Conservation (phyloP, 768 basidiomycete species). For the Termitomyces sp. region DNA sequence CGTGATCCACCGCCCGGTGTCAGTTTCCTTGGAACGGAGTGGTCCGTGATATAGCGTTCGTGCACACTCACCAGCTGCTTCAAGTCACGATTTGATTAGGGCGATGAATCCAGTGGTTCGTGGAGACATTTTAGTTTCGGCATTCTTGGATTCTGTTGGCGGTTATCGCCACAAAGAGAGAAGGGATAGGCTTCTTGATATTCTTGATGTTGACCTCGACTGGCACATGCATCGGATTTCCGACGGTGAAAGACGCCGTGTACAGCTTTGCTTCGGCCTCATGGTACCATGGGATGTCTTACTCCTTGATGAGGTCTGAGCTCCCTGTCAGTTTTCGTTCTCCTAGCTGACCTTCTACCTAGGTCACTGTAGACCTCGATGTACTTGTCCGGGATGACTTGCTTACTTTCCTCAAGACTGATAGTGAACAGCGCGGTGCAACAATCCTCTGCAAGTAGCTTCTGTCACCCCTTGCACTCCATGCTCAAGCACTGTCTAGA, state of each 20-base stretch:
- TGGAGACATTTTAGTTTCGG: slow-evolving; percentile 85
- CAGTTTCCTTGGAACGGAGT: slow-evolving; percentile 91
- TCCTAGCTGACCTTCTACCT: slow-evolving; percentile 1
- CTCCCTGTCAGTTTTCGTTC: slow-evolving; percentile 3
- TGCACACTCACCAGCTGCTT: background rate
- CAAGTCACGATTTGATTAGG: slow-evolving; percentile 35
- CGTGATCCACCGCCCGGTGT: slow-evolving; percentile 77
- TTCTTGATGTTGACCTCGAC: slow-evolving; percentile 91
- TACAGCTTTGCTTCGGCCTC: slow-evolving; percentile 93
- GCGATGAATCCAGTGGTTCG: slow-evolving; percentile 97
- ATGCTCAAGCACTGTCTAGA: slow-evolving; percentile 37
- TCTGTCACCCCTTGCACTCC: background rate
- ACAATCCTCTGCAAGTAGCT: slow-evolving; percentile 74
- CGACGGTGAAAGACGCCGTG: slow-evolving; percentile 88
- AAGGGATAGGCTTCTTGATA: slow-evolving; percentile 79
- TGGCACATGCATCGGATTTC: slow-evolving; percentile 97
- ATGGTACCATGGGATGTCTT: slow-evolving; percentile 95
- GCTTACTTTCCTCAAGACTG: slow-evolving; percentile 79
- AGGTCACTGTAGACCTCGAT: slow-evolving; percentile 97
- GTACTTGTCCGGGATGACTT: slow-evolving; percentile 91
- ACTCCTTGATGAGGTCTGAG: slow-evolving; percentile 81
- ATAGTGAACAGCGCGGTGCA: slow-evolving; percentile 73
- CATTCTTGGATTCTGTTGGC: slow-evolving; percentile 95
- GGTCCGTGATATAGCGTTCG: slow-evolving; percentile 40
- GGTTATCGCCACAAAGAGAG: slow-evolving; percentile 91